Base-by-base conservation (phyloP, 2,329 filamentous ascomycete species). In the Xylariaceae sp. region DNA sequence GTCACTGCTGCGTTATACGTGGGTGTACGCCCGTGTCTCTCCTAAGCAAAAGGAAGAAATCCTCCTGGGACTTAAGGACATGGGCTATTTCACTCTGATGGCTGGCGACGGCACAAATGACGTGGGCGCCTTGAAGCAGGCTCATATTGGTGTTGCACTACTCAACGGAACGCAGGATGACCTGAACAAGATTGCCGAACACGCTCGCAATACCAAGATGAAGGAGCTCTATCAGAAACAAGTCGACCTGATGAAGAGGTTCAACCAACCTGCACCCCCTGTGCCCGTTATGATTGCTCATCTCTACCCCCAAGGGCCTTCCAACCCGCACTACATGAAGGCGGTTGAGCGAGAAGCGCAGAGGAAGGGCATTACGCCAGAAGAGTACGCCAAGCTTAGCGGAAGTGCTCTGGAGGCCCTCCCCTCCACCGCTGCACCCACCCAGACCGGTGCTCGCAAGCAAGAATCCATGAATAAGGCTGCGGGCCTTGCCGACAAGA, bases 31-130 rank as follows among this genome's bases (percentile, higher is more conserved):
- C 50, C 88, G 92, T 57, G 92, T 98, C 8, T 98, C 92, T 2
- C 92, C 92, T 7, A 96, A 95, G 72, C 92, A 98, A 59, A 98
- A 98, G 70, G 92, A 98, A 64, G 89, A 97, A 38, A 97, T 98
- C 57, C 74, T 98, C n/a, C 77, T 95, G 15, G 92, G 92, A 26
- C 78, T 97, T 46, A 96, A 95, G 68, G 89, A 95, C 56, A 85
- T 88, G 68, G 92, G 92, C 34, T 98, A 98, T 69, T 96, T 92
- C 45, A 98, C 92, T 19, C 76, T 98, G 47, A 98, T 98, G 92
- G 94, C 89, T 54, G 92, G 92, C 64, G 92, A 98, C 57, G 92
- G 92, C 48, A 98, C 92, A 39, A 98, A 98, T 63, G 92, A 98
- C 59, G 92, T 98, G 39, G 92, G 92, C 50, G 92, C 92, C 31